Evolutionary conservation across 257 asterid species (phyloP).

Genomic region (Ophiorrhiza pumila): DNA sequence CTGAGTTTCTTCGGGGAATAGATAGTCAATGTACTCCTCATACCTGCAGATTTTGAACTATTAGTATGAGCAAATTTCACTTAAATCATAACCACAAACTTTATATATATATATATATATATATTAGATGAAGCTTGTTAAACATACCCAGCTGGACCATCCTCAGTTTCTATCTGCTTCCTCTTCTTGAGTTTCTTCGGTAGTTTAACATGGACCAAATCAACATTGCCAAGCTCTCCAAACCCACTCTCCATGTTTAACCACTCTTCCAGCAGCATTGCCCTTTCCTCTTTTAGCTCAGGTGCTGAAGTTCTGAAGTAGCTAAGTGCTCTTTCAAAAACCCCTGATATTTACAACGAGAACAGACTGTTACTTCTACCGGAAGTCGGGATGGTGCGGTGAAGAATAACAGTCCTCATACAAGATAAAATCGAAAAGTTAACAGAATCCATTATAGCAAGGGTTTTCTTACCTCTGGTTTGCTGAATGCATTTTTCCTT

Average conservation of each 20-base stretch:
- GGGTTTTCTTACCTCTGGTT: constrained; percentile 63
- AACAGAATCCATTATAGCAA: not conserved
- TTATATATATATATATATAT: not conserved
- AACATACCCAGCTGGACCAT: constrained; percentile 78
- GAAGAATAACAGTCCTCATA: constrained; percentile 6
- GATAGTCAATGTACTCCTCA: constrained; percentile 84
- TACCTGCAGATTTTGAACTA: constrained; percentile 46
- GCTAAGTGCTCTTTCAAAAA: constrained; percentile 72
- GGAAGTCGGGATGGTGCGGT: not conserved
- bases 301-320: constrained; percentile 74
- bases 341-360: constrained; percentile 41
- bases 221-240: constrained; percentile 74
- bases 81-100: not conserved
- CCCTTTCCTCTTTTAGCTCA: constrained; percentile 86
- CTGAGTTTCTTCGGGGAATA: constrained; percentile 86
- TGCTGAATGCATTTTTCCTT: constrained; percentile 57
- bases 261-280: constrained; percentile 95
- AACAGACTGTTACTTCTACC: not conserved
- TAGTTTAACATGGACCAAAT: constrained; percentile 61
- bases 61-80: constrained; percentile 15
- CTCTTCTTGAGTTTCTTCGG: constrained; percentile 95
- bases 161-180: constrained; percentile 76
- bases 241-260: constrained; percentile 64
- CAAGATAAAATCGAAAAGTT: not conserved
- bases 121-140: not conserved